A percentile compares a stretch with the other conserved stretches of the same genome.
These are phyloP conservation scores for Pythium brassicae DNA, from an alignment of 352 stramenopile genomes.

Conservation along the genomic window DNA sequence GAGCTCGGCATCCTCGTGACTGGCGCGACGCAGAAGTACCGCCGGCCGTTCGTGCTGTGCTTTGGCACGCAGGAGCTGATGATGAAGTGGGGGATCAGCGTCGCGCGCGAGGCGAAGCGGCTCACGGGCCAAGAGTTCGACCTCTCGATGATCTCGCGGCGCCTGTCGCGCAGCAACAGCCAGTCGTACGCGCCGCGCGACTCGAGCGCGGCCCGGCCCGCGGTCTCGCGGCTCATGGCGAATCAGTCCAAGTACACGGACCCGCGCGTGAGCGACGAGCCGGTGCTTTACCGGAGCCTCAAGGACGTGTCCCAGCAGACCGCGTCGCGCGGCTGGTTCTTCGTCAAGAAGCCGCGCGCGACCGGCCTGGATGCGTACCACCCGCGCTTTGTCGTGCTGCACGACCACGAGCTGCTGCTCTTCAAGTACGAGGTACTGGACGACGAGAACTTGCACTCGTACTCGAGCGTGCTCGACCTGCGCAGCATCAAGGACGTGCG, in stretches of 20 bases:
- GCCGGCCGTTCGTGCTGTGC: conserved; percentile 72
- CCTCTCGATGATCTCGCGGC: conserved; percentile 61
- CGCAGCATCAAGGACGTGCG: conserved; percentile 75
- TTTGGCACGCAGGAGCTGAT: conserved; percentile 75
- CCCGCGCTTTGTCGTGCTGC: conserved; percentile 78
- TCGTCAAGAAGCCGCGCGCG: conserved; percentile 69
- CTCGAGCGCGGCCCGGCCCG: conserved; percentile 47
- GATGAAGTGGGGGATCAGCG: conserved; percentile 84
- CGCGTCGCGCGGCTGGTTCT: conserved; percentile 77
- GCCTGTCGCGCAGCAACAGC: conserved; percentile 62
- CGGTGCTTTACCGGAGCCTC: conserved; percentile 60
- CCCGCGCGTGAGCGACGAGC: conserved; percentile 37
- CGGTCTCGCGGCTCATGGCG: conserved; percentile 69
- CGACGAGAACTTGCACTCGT: conserved; percentile 61
- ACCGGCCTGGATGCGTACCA: conserved; percentile 74
- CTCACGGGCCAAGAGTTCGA: conserved; percentile 82
- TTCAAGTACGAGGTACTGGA: conserved; percentile 87
- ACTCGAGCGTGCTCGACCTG: conserved; percentile 65
- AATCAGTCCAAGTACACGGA: conserved; percentile 77
- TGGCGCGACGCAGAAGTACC: conserved; percentile 54
- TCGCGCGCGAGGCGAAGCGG: conserved; percentile 73
- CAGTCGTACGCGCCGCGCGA: conserved; percentile 55
- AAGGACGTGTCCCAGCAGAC: conserved; percentile 73
- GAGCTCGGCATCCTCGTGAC: conserved; percentile 69
- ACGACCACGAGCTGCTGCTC: conserved; percentile 68